phyloP scores from a whole-genome alignment of 805 yeast genomes.

The Yarrowia keelungensis region DNA sequence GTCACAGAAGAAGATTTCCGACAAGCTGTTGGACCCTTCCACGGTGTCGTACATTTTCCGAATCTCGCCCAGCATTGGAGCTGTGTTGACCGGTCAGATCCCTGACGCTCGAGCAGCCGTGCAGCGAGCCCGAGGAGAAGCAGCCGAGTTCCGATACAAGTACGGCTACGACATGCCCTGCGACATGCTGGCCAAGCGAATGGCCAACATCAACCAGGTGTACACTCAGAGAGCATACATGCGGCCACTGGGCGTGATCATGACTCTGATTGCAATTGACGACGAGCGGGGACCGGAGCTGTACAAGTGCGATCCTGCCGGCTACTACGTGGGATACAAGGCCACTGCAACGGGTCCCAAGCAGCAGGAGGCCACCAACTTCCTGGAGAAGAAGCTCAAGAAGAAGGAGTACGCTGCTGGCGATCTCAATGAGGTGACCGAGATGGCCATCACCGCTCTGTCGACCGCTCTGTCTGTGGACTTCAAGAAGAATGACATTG shows the following conservation, averaged over 20 bases:
- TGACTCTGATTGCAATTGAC: constrained; percentile 86
- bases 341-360: constrained; percentile 97
- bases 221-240: constrained; percentile 98
- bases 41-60: constrained; percentile 87
- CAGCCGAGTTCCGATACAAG: constrained; percentile 91
- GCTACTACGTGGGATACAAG: constrained; percentile 87
- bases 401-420: constrained; percentile 72
- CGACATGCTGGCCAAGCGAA: constrained; percentile 87
- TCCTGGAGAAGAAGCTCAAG: constrained; percentile 89
- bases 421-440: constrained; percentile 88
- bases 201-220: constrained; percentile 94
- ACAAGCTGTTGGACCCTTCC: constrained; percentile 84
- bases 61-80: constrained; percentile 81
- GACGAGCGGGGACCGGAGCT: constrained; percentile 89
- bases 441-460: constrained; percentile 84
- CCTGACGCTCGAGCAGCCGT: constrained; percentile 96
- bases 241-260: constrained; percentile 96
- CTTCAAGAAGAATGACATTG: constrained; percentile 90
- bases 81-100: constrained; percentile 88
- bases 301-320: constrained; percentile 97
- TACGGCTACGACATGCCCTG: constrained; percentile 98
- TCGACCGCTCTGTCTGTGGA: constrained; percentile 90
- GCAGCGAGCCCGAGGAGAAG: constrained; percentile 89
- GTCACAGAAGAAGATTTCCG: constrained; percentile 96
- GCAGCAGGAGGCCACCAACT: constrained; percentile 92